These are phyloP conservation scores for Nakazawaea populi DNA, from an alignment of 805 yeast genomes.

Conservation along the genomic window DNA sequence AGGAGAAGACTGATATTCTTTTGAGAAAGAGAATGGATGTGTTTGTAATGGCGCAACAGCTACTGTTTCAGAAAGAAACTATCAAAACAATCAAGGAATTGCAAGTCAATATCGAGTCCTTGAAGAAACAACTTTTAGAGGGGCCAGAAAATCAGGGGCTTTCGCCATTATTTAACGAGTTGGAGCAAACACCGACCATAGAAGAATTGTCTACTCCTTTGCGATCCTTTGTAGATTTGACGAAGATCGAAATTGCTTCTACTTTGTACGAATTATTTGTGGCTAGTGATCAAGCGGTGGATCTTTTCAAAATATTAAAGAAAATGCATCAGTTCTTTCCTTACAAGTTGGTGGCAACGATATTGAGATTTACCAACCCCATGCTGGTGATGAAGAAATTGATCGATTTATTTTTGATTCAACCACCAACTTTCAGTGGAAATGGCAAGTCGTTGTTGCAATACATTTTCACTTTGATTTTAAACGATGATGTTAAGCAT, in stretches of 20 bases:
- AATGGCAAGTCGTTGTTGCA: slow-evolving; percentile 60
- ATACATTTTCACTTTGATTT: slow-evolving; percentile 61
- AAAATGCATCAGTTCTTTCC: slow-evolving; percentile 78
- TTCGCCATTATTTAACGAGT: slow-evolving; percentile 55
- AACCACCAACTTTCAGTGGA: slow-evolving; percentile 44
- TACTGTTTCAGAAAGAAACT: slow-evolving; percentile 61
- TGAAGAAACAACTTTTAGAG: slow-evolving; percentile 20
- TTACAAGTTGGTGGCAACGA: slow-evolving; percentile 67
- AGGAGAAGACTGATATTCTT: slow-evolving; percentile 50
- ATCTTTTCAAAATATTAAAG: slow-evolving; percentile 62
- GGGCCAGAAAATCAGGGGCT: slow-evolving; percentile 44
- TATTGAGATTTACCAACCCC: slow-evolving; percentile 82
- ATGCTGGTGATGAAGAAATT: slow-evolving; percentile 73
- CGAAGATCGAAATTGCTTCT: slow-evolving; percentile 77
- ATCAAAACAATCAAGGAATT: slow-evolving; percentile 22
- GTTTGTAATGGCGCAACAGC: slow-evolving; percentile 51
- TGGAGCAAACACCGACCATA: slow-evolving; percentile 48
- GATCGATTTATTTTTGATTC: slow-evolving; percentile 79
- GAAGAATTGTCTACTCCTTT: slow-evolving; percentile 61
- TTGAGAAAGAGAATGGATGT: slow-evolving; percentile 57
- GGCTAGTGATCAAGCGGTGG: slow-evolving; percentile 77
- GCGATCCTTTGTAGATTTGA: slow-evolving; percentile 71
- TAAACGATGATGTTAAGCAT: slow-evolving; percentile 68
- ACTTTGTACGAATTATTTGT: slow-evolving; percentile 75
- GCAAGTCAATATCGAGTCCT: slow-evolving; percentile 36